These are phyloP conservation scores for Helminthosporium solani DNA, from an alignment of 2,329 filamentous ascomycete genomes.

Conservation along the genomic window DNA sequence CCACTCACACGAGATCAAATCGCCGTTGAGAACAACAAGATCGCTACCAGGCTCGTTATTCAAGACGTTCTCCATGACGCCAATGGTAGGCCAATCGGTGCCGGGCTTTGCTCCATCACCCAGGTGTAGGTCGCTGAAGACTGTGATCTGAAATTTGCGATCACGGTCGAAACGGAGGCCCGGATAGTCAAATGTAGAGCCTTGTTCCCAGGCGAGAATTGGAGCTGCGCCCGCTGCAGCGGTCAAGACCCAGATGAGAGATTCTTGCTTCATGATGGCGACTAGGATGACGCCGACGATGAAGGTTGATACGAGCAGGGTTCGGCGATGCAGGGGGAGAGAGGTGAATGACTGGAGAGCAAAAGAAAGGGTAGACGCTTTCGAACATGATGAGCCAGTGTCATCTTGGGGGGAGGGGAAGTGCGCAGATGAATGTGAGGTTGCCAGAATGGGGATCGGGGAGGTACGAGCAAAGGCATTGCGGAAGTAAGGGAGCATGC, in stretches of 20 bases:
- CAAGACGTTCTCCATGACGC: slow-evolving; percentile 61
- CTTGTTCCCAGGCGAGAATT: slow-evolving; percentile 3
- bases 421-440: background rate
- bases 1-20: slow-evolving; percentile 67
- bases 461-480: background rate
- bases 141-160: slow-evolving; percentile 51
- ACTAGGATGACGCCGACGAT: slow-evolving; percentile 11
- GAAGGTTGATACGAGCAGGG: slow-evolving; percentile 12
- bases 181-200: slow-evolving; percentile 16
- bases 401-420: background rate
- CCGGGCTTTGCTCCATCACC: slow-evolving; percentile 52
- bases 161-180: slow-evolving; percentile 31
- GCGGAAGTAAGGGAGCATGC: background rate
- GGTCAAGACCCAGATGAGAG: slow-evolving; percentile 4
- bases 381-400: background rate
- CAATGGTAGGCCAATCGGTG: slow-evolving; percentile 59
- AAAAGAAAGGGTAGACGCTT: background rate
- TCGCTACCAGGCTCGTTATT: slow-evolving; percentile 55
- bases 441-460: background rate
- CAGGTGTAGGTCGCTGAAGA: slow-evolving; percentile 72
- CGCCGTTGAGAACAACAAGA: slow-evolving; percentile 69
- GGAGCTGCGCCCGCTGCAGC: slow-evolving; percentile 3
- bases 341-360: slow-evolving; percentile 7
- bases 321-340: slow-evolving; percentile 2
- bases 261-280: slow-evolving; percentile 20